Evolutionary conservation across 2,329 filamentous ascomycete genomes (phyloP), one percentile per base, ranked within the genome.

Genomic region (Botrytis pseudocinerea): DNA sequence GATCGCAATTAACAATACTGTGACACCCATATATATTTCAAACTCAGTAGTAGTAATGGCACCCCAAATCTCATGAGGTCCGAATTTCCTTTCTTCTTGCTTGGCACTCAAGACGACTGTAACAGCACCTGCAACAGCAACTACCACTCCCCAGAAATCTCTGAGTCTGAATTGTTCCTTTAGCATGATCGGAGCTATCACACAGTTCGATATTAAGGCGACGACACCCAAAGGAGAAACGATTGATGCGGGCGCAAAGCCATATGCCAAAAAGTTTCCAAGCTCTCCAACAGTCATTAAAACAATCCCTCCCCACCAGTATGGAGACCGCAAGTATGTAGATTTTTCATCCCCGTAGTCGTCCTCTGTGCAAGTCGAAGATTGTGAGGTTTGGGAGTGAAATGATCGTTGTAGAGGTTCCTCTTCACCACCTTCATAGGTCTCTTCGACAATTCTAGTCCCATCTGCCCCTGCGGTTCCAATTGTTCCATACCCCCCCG

Each of bases 181-280:
- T 77, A 99, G 91, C 86, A 99, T 91, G 75, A 96, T 90, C 0
- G 96, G 96, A 3, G 96, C 96, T 80, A 99, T 97, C 74, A 99
- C 89, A 82, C 96, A 99, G 83, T 99, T 99, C 62, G 95, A 97
- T 63, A 99, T 91, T 75, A 99, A 85, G 2, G 96, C 96, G 20
- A 99, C 96, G n/a, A 99, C 96, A 16, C 96, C 96, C 9, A 99
- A 86, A 0, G 96, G 96, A 48, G 95, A 98, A 60, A 99, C 96
- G 78, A 99, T 98, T 22, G 96, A 98, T 12, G 96, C 96, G 5
- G 96, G 96, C 44, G 96, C 96, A 81, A 99, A 99, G 38, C 96
- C 96, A 80, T 99, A 99, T 0, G 96, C 96, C 76, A 99, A 85
- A 80, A 99, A 99, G 82, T 99, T 99, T 69, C 96, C 96, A 80